phyloP scores from a whole-genome alignment of 1,284 basidiomycete species.

The Irpex rosettiformis region DNA sequence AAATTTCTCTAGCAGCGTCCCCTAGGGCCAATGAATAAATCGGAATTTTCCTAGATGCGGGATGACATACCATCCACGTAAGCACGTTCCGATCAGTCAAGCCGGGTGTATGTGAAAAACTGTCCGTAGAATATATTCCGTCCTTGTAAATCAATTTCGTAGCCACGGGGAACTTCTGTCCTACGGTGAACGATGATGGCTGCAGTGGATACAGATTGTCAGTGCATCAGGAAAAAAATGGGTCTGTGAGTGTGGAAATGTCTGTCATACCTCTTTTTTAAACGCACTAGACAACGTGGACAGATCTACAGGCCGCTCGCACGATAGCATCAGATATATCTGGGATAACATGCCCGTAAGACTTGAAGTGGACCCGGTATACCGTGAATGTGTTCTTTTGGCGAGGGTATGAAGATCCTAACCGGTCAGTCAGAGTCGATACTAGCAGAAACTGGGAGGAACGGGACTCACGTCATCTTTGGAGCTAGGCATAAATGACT shows the following conservation, averaged over 20 bases:
- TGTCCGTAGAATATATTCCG: slow-evolving; percentile 81
- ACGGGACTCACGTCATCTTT: slow-evolving; percentile 57
- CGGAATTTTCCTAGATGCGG: neutral
- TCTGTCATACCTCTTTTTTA: slow-evolving; percentile 57
- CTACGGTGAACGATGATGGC: slow-evolving; percentile 59
- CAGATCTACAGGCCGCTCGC: slow-evolving; percentile 60
- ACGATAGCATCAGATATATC: slow-evolving; percentile 82
- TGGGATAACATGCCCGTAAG: slow-evolving; percentile 83
- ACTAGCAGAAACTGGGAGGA: neutral
- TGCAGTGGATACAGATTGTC: neutral
- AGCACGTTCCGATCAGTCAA: slow-evolving; percentile 69
- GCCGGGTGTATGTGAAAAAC: slow-evolving; percentile 47
- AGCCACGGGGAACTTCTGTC: slow-evolving; percentile 77
- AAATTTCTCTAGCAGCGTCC: slow-evolving; percentile 88
- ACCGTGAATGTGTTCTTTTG: slow-evolving; percentile 54
- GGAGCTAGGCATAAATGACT: slow-evolving; percentile 80
- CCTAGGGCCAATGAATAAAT: slow-evolving; percentile 41
- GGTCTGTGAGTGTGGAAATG: no score
- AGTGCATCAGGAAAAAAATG: slow-evolving; percentile 16
- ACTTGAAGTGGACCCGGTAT: slow-evolving; percentile 92
- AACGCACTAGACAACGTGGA: slow-evolving; percentile 59
- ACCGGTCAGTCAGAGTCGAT: neutral
- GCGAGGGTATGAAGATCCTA: slow-evolving; percentile 73
- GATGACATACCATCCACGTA: slow-evolving; percentile 64
- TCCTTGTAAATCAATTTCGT: slow-evolving; percentile 65